Base-by-base conservation (phyloP, 768 basidiomycete genomes). In the Termitomyces sp. region DNA sequence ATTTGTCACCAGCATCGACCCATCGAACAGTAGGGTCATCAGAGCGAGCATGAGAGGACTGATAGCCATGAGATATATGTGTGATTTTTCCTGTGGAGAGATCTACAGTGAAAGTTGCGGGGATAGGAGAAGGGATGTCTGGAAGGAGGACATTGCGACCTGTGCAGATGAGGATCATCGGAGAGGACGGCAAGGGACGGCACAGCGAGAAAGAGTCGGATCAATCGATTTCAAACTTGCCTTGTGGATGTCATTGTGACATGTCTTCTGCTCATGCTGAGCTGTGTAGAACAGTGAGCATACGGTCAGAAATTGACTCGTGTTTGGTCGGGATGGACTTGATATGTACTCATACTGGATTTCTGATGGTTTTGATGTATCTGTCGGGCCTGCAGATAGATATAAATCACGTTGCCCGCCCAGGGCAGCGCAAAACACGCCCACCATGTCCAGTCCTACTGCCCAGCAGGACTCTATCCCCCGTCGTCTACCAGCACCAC, bases 21-120 rank as follows among this genome's bases (percentile, higher is more conserved):
- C 76, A 79, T 50, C 31, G 57, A 56, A 78, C 68, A 50, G 63
- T 57, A 38, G 62, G 60, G 19, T 70, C 67, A 58, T 70, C 59
- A 35, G 67, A 61, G 19, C 72, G 68, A 14, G 72, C 67, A 19
- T 73, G 59, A 19, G 58, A 65, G 43, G 70, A 54, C 29, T 74
- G 69, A 58, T 70, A 69, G 23, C 66, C 67, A 21, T 60, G 65
- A 53, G 73, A 68, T 46, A 92, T 73, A 53, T 79, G 68, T 16
- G 71, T 66, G 64, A 92, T 87, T 67, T 82, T 84, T 19, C 91
- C 90, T 2, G 82, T 77, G 9, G 61, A 44, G 32, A 70, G 66
- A 66, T 87, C 78, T 54, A 90, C 71, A 53, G 83, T 76, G 63
- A 94, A 74, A 9, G 89, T 89, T 21, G 89, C 89, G 4, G 88